phyloP scores from a whole-genome alignment of 2,329 filamentous ascomycete genomes.

The Aspergillus sp. region DNA sequence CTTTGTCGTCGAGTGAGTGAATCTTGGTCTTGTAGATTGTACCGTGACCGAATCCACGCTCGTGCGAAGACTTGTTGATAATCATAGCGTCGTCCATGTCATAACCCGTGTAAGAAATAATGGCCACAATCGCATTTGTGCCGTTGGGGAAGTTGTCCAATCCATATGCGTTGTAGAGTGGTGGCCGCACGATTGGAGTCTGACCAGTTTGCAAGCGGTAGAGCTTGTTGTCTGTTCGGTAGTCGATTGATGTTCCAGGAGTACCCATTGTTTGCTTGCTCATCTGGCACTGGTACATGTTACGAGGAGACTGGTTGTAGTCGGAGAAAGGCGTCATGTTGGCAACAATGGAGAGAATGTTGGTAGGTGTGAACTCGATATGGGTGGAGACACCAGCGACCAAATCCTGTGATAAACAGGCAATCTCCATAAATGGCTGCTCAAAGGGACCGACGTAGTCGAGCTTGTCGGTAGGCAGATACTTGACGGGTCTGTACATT shows the following conservation, averaged over 20 bases:
- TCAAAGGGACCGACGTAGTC: slow-evolving; percentile 92
- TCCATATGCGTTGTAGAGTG: slow-evolving; percentile 91
- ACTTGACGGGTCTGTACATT: slow-evolving; percentile 90
- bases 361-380: slow-evolving; percentile 89
- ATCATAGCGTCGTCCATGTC: slow-evolving; percentile 99
- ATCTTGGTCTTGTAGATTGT: slow-evolving; percentile 98
- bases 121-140: slow-evolving; percentile 89
- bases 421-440: slow-evolving; percentile 97
- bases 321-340: slow-evolving; percentile 99
- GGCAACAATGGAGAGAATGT: slow-evolving; percentile 94
- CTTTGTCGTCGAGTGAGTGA: slow-evolving; percentile 76
- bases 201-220: slow-evolving; percentile 94
- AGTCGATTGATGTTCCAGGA: slow-evolving; percentile 74
- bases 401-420: slow-evolving; percentile 82
- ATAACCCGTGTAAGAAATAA: slow-evolving; percentile 97
- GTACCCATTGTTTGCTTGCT: slow-evolving; percentile 99
- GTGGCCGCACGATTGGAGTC: slow-evolving; percentile 86
- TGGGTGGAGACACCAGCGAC: slow-evolving; percentile 86
- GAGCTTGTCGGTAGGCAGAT: slow-evolving; percentile 76
- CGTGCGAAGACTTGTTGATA: slow-evolving; percentile 93
- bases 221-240: slow-evolving; percentile 95
- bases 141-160: slow-evolving; percentile 98
- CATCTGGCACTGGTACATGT: slow-evolving; percentile 99
- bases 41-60: slow-evolving; percentile 90
- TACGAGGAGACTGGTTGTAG: slow-evolving; percentile 96